Base-by-base conservation (phyloP, 495 filamentous ascomycete species). In the Aspergillus wentii region DNA sequence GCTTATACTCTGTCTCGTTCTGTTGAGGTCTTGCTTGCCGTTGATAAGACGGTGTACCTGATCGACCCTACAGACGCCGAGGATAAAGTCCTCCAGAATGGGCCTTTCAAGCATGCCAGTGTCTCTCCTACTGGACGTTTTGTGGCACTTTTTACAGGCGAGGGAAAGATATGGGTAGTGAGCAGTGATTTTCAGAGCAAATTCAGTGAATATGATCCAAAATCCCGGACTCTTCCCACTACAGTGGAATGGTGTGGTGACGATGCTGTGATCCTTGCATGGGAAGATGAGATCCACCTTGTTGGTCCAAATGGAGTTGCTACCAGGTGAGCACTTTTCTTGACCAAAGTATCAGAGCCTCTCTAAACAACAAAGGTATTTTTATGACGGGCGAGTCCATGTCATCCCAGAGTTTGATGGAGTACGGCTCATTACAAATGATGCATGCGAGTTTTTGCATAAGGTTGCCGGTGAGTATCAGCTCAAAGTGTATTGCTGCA, bases 271-370 rank as follows among this genome's bases (percentile, higher is more conserved):
- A 80, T 94, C 30, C 78, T 97, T 42, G 88, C 88, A 10, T 98
- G 92, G 92, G 92, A 95, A 49, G 92, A 98, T 62, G 92, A 98
- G 51, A 82, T 97, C n/a, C 92, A 96, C 54, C 73, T 98, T 30
- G 83, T 97, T 38, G 90, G 89, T 1, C 88, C 88, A 0, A 83
- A 80, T 33, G 88, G 86, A 26, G 78, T 82, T 8, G 75, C 86
- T 27, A 75, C 88, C 22, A 80, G 78, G 73, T 78, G 57, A 48
- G 65, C 33, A 5, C 17, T 17, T 22, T 39, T 29, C 14, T 32
- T 9, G 16, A 2, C 25, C 7, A 5, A 16, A 25, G 21, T 4
- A 26, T 3, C 14, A 4, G 22, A 28, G 6, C 3, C 2, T 5
- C 10, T 23, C 43, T 61, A 38, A 64, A 18, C 17, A 23, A 18